Evolutionary conservation across 2,329 filamentous ascomycete genomes (phyloP).

Genomic region (Verticillium albo-atrum): DNA sequence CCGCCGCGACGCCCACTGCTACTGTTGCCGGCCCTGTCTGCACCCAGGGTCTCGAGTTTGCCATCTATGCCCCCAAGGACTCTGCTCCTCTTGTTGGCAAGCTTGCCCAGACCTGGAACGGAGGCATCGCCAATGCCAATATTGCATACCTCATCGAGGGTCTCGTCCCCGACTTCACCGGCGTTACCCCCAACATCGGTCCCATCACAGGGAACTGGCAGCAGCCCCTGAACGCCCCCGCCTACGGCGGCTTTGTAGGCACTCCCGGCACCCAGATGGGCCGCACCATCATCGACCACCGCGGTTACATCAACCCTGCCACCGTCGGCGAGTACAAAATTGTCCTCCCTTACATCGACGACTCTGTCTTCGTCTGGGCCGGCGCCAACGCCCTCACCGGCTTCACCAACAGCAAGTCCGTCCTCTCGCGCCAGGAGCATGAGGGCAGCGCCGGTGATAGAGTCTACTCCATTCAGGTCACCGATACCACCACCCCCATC

Average conservation of each 20-base stretch:
- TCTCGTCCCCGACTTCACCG: neutral
- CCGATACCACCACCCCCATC: neutral
- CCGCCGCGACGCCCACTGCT: conserved; percentile 1
- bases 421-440: neutral
- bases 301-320: conserved; percentile 3
- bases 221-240: neutral
- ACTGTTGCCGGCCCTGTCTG: conserved; percentile 3
- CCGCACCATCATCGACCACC: conserved; percentile 2
- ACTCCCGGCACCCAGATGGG: neutral
- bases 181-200: neutral
- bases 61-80: conserved; percentile 1
- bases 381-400: neutral
- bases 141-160: neutral
- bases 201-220: neutral
- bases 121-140: neutral
- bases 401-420: neutral
- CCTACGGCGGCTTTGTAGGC: conserved; percentile 1
- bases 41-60: conserved; percentile 7
- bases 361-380: conserved; percentile 3
- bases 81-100: neutral
- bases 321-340: neutral
- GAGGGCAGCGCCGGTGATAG: neutral
- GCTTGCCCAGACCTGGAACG: neutral
- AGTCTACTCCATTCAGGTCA: neutral
- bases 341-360: neutral